Evolutionary conservation across 495 filamentous ascomycete genomes (phyloP).

Genomic region (Parmelia sp.): DNA sequence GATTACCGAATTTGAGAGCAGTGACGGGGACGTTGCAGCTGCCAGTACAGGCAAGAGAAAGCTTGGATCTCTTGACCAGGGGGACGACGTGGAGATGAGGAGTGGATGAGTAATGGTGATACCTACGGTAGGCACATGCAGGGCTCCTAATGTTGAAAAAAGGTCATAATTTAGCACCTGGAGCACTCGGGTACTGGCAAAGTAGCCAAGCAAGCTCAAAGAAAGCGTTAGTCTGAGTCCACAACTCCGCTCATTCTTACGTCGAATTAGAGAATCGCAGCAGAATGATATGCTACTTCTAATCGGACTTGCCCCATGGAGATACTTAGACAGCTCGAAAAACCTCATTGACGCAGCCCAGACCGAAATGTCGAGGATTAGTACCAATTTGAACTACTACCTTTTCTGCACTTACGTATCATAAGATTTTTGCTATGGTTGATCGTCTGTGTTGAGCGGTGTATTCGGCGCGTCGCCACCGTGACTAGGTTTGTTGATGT

Average conservation of each 20-base stretch:
- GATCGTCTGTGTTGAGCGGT: not conserved
- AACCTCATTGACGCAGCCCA: not conserved
- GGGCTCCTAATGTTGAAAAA: not conserved
- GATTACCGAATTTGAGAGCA: constrained; percentile 60
- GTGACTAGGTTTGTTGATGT: not conserved
- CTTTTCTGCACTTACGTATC: not conserved
- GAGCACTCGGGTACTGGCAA: constrained; percentile 6
- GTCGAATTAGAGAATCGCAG: not conserved
- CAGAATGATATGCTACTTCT: not conserved
- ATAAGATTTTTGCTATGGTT: not conserved
- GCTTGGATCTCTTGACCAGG: constrained; percentile 39
- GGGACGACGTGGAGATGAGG: constrained; percentile 24
- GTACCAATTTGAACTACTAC: not conserved
- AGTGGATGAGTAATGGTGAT: constrained; percentile 4
- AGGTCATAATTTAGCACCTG: not conserved
- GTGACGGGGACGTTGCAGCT: constrained; percentile 46
- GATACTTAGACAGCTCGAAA: not conserved
- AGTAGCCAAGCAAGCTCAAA: not conserved
- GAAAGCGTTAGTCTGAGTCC: not conserved
- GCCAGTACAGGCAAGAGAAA: constrained; percentile 45
- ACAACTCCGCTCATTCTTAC: not conserved
- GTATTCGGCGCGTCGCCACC: not conserved
- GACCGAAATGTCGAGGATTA: not conserved
- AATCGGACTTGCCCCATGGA: not conserved
- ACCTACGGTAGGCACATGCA: constrained; percentile 7